Conservation (phyloP, 371 early-diverging fungal species). For the Mortierella sp. region DNA sequence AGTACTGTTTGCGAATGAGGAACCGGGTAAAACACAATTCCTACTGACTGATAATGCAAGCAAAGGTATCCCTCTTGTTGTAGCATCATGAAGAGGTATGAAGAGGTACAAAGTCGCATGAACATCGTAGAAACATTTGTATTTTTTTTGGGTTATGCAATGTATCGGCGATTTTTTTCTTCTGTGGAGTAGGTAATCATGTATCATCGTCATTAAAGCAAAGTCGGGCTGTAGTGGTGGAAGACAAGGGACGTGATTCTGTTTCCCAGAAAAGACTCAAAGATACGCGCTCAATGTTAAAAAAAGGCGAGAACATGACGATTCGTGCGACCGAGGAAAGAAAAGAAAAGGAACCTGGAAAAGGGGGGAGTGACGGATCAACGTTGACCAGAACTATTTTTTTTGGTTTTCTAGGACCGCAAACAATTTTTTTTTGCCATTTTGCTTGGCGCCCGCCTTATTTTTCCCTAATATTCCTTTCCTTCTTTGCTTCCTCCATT, state of each 20-base stretch:
- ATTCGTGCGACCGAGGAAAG: background rate
- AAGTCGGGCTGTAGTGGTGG: background rate
- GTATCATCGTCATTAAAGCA: background rate
- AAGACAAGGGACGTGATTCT: background rate
- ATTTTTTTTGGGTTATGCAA: background rate
- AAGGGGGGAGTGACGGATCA: background rate
- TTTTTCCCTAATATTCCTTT: background rate
- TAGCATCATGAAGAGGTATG: background rate
- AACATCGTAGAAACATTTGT: too few species aligned
- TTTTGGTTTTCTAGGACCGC: background rate
- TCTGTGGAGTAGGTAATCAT: background rate
- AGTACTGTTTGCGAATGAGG: background rate
- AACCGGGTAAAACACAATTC: background rate
- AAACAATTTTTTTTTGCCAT: background rate
- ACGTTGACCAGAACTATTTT: background rate
- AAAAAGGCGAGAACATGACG: background rate
- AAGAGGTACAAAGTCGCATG: background rate
- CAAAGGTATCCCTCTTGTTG: background rate
- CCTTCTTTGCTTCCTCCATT: constrained; percentile 1
- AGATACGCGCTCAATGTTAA: too few species aligned
- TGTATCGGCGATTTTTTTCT: background rate
- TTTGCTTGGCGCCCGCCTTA: too few species aligned
- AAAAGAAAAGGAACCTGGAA: background rate
- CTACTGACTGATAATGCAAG: background rate
- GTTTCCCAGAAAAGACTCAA: too few species aligned